These are phyloP conservation scores for Aspergillus intermedius DNA, from an alignment of 2,329 filamentous ascomycete species.

Conservation along the genomic window DNA sequence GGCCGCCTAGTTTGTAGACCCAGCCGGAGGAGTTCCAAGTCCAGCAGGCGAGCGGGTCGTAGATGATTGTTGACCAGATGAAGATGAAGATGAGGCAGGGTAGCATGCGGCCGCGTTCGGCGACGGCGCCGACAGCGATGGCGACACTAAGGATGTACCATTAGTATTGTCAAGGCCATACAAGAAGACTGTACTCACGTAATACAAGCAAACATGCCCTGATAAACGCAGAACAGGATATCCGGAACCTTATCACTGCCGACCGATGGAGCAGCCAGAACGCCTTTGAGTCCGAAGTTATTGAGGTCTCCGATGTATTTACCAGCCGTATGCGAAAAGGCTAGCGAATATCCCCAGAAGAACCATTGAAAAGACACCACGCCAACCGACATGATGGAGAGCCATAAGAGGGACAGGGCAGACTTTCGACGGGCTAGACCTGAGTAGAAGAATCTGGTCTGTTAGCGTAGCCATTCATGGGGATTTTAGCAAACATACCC, in stretches of 20 bases:
- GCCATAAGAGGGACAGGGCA: constrained; percentile 76
- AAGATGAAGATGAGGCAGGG: constrained; percentile 91
- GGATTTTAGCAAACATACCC: constrained; percentile 42
- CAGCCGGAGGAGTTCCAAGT: constrained; percentile 83
- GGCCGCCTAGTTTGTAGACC: constrained; percentile 69
- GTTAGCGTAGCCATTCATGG: constrained; percentile 5
- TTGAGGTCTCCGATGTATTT: constrained; percentile 69
- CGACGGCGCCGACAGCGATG: constrained; percentile 75
- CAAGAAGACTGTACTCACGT: constrained; percentile 53
- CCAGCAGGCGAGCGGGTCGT: constrained; percentile 92
- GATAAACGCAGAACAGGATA: constrained; percentile 74
- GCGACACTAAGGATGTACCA: constrained; percentile 54
- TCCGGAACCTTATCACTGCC: constrained; percentile 70
- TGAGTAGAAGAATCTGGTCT: constrained; percentile 76
- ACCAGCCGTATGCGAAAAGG: constrained; percentile 71
- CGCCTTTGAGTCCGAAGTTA: constrained; percentile 73
- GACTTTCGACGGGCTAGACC: constrained; percentile 85
- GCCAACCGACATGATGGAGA: constrained; percentile 73
- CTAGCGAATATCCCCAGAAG: constrained; percentile 84
- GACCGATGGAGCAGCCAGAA: constrained; percentile 68
- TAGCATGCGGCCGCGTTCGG: constrained; percentile 80
- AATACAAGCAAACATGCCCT: constrained; percentile 58
- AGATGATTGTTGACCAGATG: constrained; percentile 81
- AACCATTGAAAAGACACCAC: constrained; percentile 89
- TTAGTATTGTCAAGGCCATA: constrained; percentile 21